These are phyloP conservation scores for Vaccinium vitisidaea DNA, from an alignment of 148 eudicot species.

Conservation along the genomic window DNA sequence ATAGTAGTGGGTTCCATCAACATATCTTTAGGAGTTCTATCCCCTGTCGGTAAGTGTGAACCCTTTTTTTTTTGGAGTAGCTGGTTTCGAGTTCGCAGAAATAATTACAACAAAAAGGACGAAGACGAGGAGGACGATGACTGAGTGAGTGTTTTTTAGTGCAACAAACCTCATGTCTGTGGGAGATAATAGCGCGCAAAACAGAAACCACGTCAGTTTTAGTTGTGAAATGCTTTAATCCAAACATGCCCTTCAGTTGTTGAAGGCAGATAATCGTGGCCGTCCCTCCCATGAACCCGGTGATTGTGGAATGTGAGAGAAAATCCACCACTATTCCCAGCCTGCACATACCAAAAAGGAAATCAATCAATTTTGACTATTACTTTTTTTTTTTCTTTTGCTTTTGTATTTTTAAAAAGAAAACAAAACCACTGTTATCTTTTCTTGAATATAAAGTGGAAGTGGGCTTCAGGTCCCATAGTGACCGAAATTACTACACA, in stretches of 20 bases:
- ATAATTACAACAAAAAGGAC: too few species aligned
- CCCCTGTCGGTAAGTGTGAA: too few species aligned
- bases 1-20: too few species aligned
- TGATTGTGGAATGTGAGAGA: slow-evolving; percentile 81
- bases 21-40: too few species aligned
- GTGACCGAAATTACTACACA: too few species aligned
- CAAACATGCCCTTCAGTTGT: slow-evolving; percentile 79
- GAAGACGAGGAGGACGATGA: background rate
- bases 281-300: slow-evolving; percentile 96
- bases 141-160: background rate
- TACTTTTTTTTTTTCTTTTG: background rate
- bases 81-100: too few species aligned
- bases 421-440: background rate
- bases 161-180: slow-evolving; percentile 51
- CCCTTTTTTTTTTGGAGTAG: too few species aligned
- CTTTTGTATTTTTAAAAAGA: background rate
- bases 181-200: slow-evolving; percentile 35
- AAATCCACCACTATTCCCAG: slow-evolving; percentile 88
- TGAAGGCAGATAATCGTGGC: slow-evolving; percentile 72
- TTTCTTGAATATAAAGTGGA: background rate
- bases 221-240: slow-evolving; percentile 61
- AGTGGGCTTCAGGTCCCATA: too few species aligned
- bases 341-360: slow-evolving; percentile 28
- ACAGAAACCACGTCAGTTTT: slow-evolving; percentile 64
- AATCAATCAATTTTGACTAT: background rate